A percentile compares a stretch with the other conserved stretches of the same genome.
phyloP scores from a whole-genome alignment of 495 filamentous ascomycete species.

The Sordaria brevicollis region DNA sequence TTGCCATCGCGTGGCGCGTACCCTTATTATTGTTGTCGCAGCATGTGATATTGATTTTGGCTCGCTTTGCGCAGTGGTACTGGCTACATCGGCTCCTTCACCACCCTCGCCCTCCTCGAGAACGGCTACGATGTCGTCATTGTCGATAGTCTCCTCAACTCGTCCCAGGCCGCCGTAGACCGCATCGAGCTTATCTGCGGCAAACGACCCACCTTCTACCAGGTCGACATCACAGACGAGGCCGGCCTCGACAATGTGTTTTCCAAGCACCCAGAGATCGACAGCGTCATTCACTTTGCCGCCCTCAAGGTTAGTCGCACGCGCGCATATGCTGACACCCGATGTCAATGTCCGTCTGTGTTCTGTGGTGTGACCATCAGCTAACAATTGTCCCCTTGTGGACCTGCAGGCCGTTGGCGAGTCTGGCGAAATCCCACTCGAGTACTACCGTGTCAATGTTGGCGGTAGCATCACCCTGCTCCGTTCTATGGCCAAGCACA shows the following conservation, averaged over 20 bases:
- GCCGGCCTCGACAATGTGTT: constrained; percentile 79
- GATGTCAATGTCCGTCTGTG: neutral
- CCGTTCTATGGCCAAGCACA: constrained; percentile 73
- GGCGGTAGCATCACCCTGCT: constrained; percentile 85
- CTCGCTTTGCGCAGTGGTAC: constrained; percentile 58
- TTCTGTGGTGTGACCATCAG: neutral
- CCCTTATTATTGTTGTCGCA: neutral
- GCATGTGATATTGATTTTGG: constrained; percentile 9
- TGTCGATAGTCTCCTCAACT: constrained; percentile 93
- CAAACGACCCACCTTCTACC: constrained; percentile 76
- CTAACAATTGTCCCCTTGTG: neutral
- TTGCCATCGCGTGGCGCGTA: neutral
- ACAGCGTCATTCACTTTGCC: constrained; percentile 97
- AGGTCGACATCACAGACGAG: constrained; percentile 82
- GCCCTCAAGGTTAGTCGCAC: constrained; percentile 70
- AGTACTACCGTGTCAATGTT: constrained; percentile 97
- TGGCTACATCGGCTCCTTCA: constrained; percentile 99
- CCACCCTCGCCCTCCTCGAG: constrained; percentile 78
- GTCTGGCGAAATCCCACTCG: constrained; percentile 86
- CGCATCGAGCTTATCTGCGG: constrained; percentile 90
- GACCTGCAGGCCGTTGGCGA: constrained; percentile 77
- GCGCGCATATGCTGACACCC: neutral
- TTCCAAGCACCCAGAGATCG: constrained; percentile 78
- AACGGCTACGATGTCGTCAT: constrained; percentile 95
- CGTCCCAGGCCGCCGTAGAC: constrained; percentile 75